A percentile compares a stretch with the other conserved stretches of the same genome.
Conservation (phyloP, 257 asterid species). For the Knoxia roxburghii region DNA sequence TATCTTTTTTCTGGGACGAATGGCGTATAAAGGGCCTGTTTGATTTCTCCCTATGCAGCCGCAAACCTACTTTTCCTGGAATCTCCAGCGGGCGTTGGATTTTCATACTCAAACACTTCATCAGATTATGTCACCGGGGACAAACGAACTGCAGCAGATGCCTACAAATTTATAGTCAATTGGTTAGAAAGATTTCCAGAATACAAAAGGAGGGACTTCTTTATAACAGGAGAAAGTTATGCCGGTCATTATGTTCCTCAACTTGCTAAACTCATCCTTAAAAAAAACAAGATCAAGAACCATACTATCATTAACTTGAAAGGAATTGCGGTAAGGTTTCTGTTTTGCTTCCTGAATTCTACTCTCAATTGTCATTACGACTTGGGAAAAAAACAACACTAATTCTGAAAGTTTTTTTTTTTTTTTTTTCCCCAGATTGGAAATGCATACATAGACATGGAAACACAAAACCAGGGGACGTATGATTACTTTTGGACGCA, state of each 20-base stretch:
- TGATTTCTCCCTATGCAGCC: conserved; percentile 3
- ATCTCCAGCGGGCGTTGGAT: conserved; percentile 25
- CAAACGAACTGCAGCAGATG: not conserved
- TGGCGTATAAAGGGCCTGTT: too few species aligned
- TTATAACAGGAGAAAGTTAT: conserved; percentile 53
- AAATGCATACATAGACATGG: conserved; percentile 29
- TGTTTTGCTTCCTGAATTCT: too few species aligned
- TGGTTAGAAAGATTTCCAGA: conserved; percentile 65
- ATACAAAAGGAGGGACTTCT: conserved; percentile 49
- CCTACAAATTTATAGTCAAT: conserved; percentile 34
- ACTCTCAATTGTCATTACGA: too few species aligned
- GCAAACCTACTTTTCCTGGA: conserved; percentile 26
- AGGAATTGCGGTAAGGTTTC: conserved; percentile 23
- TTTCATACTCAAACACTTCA: conserved; percentile 24
- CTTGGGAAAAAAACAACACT: too few species aligned
- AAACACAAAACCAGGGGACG: conserved; percentile 14
- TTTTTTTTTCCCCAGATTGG: conserved; percentile 28
- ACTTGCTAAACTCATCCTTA: conserved; percentile 23
- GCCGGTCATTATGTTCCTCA: conserved; percentile 27
- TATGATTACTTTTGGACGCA: conserved; percentile 28
- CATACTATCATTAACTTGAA: conserved; percentile 20
- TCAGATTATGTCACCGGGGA: conserved; percentile 17
- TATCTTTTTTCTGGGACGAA: too few species aligned
- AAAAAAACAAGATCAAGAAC: conserved; percentile 6
- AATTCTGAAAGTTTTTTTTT: too few species aligned